Base-by-base conservation (phyloP, 139 green algal genomes). In the Bryopsis sp. region DNA sequence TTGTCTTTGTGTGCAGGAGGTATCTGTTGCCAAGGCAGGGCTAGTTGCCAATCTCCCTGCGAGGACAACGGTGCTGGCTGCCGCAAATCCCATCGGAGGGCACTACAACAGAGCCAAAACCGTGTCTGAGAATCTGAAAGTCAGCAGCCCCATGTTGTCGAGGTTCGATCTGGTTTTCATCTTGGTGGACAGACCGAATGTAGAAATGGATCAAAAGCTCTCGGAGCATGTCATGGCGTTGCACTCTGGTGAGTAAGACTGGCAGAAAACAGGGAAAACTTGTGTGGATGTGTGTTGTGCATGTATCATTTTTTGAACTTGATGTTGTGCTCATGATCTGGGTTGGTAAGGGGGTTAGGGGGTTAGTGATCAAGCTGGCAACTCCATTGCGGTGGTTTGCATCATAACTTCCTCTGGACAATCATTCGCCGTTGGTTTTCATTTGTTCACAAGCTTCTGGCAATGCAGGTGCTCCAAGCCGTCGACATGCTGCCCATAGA, bases 161-260 rank as follows among this genome's bases (percentile, higher is more conserved):
- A 78, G 92, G 63, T 99, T 99, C 72, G 94, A 98, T 79, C 81
- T 98, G 8, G 82, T 92, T 54, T 97, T 98, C 77, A 70, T 96
- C 24, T 73, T 99, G 58, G 62, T 91, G 68, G 93, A 98, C 79
- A 74, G 77, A 0, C 88, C 90, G 0, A 86, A 98, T 46, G 80
- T 83, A 5, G 71, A 74, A 39, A 65, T 78, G 34, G 92, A 98
- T 78, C 48, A 82, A 33, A 76, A 72, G 1, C 75, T 98, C 37
- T 88, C 85, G 4, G 86, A 91, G 60, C 92, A 98, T 72, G 81
- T 98, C 50, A 82, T 98, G 77, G 80, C 87, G 8, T 50, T 92
- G 69, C 87, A 94, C 76, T 88, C 75, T 36, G 89, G 83, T 85
- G 60, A 19, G 31, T n/a, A 11, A 64, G 28, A n/a, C n/a, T n/a